phyloP scores from a whole-genome alignment of 305 asterid species.

The Fraxinus sp. region DNA sequence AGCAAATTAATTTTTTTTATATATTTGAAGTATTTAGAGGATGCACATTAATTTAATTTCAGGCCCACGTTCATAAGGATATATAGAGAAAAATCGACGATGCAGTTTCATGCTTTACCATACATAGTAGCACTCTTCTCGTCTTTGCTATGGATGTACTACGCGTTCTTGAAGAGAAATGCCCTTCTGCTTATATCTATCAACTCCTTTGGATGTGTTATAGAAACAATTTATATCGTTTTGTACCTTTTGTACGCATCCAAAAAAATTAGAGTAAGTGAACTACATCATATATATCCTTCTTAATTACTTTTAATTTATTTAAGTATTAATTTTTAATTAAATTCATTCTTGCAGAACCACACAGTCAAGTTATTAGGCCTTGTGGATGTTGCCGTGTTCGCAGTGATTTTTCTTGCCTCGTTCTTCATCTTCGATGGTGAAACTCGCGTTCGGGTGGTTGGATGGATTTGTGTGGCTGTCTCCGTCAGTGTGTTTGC shows the following conservation, averaged over 20 bases:
- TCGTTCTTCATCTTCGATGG: constrained; percentile 35
- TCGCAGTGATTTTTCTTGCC: constrained; percentile 34
- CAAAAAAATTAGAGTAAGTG: constrained; percentile 43
- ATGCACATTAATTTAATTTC: neutral
- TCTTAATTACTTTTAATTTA: neutral
- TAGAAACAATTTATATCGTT: constrained; percentile 57
- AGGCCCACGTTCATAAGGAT: constrained; percentile 69
- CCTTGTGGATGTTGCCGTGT: constrained; percentile 47
- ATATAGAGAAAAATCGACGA: constrained; percentile 57
- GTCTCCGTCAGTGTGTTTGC: constrained; percentile 63
- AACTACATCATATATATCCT: neutral
- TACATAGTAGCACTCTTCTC: constrained; percentile 64
- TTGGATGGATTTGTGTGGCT: constrained; percentile 73
- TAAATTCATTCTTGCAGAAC: constrained; percentile 28
- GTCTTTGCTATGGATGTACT: constrained; percentile 71
- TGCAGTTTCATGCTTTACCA: constrained; percentile 65
- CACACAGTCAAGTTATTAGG: constrained; percentile 39
- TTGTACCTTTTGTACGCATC: constrained; percentile 53
- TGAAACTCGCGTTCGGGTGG: constrained; percentile 32
- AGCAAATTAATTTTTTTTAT: neutral
- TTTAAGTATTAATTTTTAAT: neutral
- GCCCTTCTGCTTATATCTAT: constrained; percentile 58
- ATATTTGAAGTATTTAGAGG: neutral
- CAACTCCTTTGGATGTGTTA: constrained; percentile 61
- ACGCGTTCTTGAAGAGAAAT: constrained; percentile 49